Base-by-base conservation (phyloP, 306 rosid genomes). In the Acmispon strigosus region DNA sequence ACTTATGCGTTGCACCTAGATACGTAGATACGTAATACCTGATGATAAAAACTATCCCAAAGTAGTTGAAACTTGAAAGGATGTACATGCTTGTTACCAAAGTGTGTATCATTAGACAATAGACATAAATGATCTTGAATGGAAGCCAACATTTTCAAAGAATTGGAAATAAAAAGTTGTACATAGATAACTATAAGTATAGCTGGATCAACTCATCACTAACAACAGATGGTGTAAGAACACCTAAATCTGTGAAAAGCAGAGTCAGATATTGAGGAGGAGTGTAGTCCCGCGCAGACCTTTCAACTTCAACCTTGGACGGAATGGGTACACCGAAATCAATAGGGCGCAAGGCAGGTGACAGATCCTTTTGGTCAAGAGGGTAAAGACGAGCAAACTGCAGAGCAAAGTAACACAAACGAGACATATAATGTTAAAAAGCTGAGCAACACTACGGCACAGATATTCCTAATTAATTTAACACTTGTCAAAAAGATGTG, bases 361-460 rank as follows among this genome's bases (percentile, higher is more conserved):
- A 88, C 87, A 88, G 80, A 81, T 91, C 97, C 80, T 88, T 91
- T 72, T 91, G 97, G 72, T 91, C 97, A 72, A 91, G 88, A n/a
- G 96, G 96, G 85, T 91, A 91, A 37, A 88, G 91, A 43, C 97
- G 91, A 61, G 97, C 96, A 64, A 91, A 91, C 96, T 91, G 92
- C 73, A 77, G 63, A 67, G 92, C 75, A 79, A 66, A 67, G 39
- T 4, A 66, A 69, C n/a, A 49, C 39, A 58, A 15, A 50, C 20
- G 8, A 27, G 20, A 50, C 24, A 12, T 70, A 39, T 66, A 53
- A 65, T n/a, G n/a, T n/a, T n/a, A n/a, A n/a, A n/a, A n/a, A n/a
- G n/a, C n/a, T n/a, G n/a, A n/a, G n/a, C n/a, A n/a, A n/a, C n/a
- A n/a, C 20, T 16, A 48, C 27, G 36, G 43, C 50, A 69, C 32